phyloP scores from a whole-genome alignment of 257 asterid species.

The Solanum lycopersicoides region DNA sequence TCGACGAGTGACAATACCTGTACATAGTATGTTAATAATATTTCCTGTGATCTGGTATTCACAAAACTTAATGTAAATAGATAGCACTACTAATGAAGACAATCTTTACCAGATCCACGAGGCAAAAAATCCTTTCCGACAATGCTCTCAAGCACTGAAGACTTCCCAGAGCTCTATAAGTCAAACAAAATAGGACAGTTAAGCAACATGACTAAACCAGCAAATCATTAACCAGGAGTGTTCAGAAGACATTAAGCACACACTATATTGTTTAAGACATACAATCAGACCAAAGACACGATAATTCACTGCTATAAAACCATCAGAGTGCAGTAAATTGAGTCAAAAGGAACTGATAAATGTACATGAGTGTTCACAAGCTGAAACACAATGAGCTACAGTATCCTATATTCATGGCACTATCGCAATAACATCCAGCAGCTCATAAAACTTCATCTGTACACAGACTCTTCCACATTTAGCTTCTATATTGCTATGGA shows the following conservation, averaged over 20 bases:
- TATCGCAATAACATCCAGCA: not conserved
- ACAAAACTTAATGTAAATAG: not conserved
- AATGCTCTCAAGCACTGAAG: slow-evolving; percentile 94
- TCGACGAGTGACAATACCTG: slow-evolving; percentile 96
- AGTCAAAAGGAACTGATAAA: not conserved
- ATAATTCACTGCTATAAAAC: not conserved
- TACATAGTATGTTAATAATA: not conserved
- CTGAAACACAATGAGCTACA: not conserved
- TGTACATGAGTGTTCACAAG: not conserved
- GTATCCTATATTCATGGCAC: not conserved
- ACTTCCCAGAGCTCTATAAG: slow-evolving; percentile 90
- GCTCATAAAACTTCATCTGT: not conserved
- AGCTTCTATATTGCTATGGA: not conserved
- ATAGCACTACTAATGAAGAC: not conserved
- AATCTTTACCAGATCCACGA: slow-evolving; percentile 87
- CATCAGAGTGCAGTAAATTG: not conserved
- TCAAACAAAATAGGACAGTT: not conserved
- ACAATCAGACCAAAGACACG: not conserved
- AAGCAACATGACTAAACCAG: not conserved
- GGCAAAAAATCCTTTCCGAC: slow-evolving; percentile 98
- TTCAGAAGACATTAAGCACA: not conserved
- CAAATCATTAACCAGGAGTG: not conserved
- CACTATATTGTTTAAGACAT: no score
- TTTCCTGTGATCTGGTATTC: not conserved
- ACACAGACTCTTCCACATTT: not conserved